These are phyloP conservation scores for Oropetium thomaeum DNA, from an alignment of 176 grass and related monocot genomes.

Conservation along the genomic window DNA sequence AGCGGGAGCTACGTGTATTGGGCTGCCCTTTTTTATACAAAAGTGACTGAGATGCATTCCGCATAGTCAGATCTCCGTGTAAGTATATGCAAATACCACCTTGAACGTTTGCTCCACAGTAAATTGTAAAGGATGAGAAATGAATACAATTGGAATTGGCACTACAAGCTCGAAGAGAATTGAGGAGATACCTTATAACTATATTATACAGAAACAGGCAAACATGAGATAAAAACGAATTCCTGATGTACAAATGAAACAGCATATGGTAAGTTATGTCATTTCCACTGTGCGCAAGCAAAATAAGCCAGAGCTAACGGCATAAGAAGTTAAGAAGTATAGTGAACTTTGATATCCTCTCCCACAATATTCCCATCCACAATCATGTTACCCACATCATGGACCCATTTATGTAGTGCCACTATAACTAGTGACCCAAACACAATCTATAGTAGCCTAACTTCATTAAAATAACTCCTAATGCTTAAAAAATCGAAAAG, in stretches of 20 bases:
- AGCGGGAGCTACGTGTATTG: too few species aligned
- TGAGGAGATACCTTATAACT: not conserved
- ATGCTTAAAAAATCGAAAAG: constrained; percentile 8
- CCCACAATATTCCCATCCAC: not conserved
- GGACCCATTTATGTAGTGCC: not conserved
- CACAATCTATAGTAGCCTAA: not conserved
- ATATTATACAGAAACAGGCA: constrained; percentile 2
- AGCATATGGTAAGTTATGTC: not conserved
- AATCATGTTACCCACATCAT: constrained; percentile 6
- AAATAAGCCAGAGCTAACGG: constrained; percentile 14
- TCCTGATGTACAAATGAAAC: not conserved
- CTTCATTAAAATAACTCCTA: constrained; percentile 14
- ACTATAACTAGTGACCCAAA: constrained; percentile 19
- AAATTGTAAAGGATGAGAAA: constrained; percentile 4
- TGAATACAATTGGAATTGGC: constrained; percentile 1
- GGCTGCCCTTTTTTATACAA: too few species aligned
- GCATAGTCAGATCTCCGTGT: not conserved
- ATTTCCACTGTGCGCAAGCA: not conserved
- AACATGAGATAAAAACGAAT: constrained; percentile 14
- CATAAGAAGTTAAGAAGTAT: constrained; percentile 5
- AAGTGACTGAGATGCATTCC: constrained; percentile 7
- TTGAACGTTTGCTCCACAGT: not conserved
- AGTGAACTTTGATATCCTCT: constrained; percentile 8
- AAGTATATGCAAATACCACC: not conserved
- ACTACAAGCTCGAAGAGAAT: constrained; percentile 9